Conservation (phyloP, 768 basidiomycete species). For the Hypsizygus marmoreus region DNA sequence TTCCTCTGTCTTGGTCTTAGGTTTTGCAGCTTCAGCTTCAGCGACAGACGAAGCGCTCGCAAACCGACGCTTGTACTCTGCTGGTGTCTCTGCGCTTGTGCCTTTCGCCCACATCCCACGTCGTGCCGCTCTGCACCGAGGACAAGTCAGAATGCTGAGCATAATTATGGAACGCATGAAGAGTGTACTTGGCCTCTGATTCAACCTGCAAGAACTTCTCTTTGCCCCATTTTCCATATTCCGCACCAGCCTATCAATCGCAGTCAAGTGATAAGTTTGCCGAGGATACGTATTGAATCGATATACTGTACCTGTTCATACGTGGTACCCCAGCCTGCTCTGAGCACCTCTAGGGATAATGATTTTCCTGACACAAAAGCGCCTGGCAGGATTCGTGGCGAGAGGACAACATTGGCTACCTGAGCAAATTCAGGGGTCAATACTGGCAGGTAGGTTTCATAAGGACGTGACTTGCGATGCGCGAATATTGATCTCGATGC, state of each 20-base stretch:
- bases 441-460: not conserved
- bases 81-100: conserved; percentile 61
- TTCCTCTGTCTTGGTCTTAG: not conserved
- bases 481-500: conserved; percentile 79
- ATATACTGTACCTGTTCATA: conserved; percentile 71
- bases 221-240: conserved; percentile 72
- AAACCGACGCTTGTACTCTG: conserved; percentile 77
- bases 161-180: not conserved
- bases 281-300: not conserved
- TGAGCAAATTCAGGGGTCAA: conserved; percentile 26
- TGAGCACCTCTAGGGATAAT: conserved; percentile 74
- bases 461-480: conserved; percentile 59
- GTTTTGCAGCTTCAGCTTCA: conserved; percentile 15
- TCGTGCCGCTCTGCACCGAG: conserved; percentile 49
- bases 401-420: conserved; percentile 66
- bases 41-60: conserved; percentile 27
- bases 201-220: conserved; percentile 65
- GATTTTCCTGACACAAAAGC: conserved; percentile 47
- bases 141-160: too few species aligned
- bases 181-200: conserved; percentile 63
- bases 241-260: conserved; percentile 56
- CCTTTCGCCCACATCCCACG: conserved; percentile 78
- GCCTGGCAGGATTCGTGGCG: conserved; percentile 56
- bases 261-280: not conserved
- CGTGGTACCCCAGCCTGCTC: conserved; percentile 71